Evolutionary conservation across 164 flowering plant species (phyloP), one percentile per base, ranked within the genome.

Genomic region (Annona cherimola): DNA sequence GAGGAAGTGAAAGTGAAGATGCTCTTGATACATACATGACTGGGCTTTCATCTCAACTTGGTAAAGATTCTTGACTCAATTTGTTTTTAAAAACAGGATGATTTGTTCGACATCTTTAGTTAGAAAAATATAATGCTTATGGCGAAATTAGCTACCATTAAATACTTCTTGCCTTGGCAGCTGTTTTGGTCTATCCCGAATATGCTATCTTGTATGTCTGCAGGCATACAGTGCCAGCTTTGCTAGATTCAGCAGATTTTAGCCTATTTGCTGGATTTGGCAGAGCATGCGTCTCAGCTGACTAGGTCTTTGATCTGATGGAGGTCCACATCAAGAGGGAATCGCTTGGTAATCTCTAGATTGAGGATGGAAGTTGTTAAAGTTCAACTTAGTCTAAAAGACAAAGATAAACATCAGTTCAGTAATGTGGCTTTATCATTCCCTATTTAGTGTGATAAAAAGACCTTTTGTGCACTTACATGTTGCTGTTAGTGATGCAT

Each of bases 21-120:
- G 78, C 83, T 43, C 98, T 96, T 65, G 99, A 96, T 89, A 92
- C 97, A 26, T 96, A 79, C 83, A 96, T 96, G 98, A 84, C 91
- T 54, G 92, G 93, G 64, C 82, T 96, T 71, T 93, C 99, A 45
- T 82, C 94, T 72, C 93, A 88, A 79, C 82, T 96, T 77, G 96
- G 99, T 91, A 60, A 69, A 81, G 69, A 20, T 57, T 7, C 44
- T 68, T 35, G 26, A 42, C 16, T 2, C 18, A 66, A n/a, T 42
- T 11, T 8, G 12, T n/a, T 66, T 20, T 61, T 26, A 61, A 1
- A 19, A 42, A 14, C 3, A 3, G 26, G 5, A 5, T 42, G 5
- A 8, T 50, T 50, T 50, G 12, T 14, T 50, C 12, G 8, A 50
- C 7, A 50, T 50, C 57, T 50, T 50, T 50, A 50, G 8, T 50